Conservation (phyloP, 2,329 filamentous ascomycete genomes). For the Microascus cirrosus region DNA sequence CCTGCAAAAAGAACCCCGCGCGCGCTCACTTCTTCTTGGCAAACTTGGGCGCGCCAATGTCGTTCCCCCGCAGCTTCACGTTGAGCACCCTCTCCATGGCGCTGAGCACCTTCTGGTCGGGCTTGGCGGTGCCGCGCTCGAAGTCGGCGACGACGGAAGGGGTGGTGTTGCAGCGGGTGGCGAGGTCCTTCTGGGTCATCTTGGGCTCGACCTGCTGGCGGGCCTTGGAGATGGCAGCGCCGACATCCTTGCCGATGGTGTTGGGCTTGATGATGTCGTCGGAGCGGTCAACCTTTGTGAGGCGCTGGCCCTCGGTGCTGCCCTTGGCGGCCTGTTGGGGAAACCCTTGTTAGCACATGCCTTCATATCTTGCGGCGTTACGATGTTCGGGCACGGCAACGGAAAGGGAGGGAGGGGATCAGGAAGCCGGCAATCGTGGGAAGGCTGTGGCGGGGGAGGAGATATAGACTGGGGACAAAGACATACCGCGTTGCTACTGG, state of each 20-base stretch:
- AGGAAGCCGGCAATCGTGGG: background rate
- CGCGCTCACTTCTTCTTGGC: slow-evolving; percentile 40
- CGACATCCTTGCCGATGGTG: slow-evolving; percentile 72
- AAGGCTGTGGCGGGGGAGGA: background rate
- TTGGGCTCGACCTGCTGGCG: slow-evolving; percentile 78
- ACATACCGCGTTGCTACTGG: slow-evolving; percentile 64
- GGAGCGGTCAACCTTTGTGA: slow-evolving; percentile 94
- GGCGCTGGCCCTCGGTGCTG: slow-evolving; percentile 74
- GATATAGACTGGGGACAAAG: slow-evolving; percentile 21
- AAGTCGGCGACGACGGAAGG: slow-evolving; percentile 71
- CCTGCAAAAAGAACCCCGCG: background rate
- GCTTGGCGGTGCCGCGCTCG: slow-evolving; percentile 66
- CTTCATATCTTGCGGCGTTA: background rate
- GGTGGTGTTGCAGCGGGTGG: slow-evolving; percentile 83
- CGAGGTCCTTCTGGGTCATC: slow-evolving; percentile 87
- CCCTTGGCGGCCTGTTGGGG: slow-evolving; percentile 19
- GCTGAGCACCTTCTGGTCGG: slow-evolving; percentile 72
- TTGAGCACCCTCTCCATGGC: slow-evolving; percentile 78
- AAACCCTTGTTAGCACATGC: background rate
- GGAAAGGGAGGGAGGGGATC: background rate
- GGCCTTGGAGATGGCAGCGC: slow-evolving; percentile 69
- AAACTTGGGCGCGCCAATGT: slow-evolving; percentile 79
- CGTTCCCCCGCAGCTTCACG: slow-evolving; percentile 72
- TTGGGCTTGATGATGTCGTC: slow-evolving; percentile 98
- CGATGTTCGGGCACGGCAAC: background rate